Percentiles rank a stretch among this genome's conserved stretches.
phyloP scores from a whole-genome alignment of 2,329 filamentous ascomycete species.

The Talaromyces verruculosus region DNA sequence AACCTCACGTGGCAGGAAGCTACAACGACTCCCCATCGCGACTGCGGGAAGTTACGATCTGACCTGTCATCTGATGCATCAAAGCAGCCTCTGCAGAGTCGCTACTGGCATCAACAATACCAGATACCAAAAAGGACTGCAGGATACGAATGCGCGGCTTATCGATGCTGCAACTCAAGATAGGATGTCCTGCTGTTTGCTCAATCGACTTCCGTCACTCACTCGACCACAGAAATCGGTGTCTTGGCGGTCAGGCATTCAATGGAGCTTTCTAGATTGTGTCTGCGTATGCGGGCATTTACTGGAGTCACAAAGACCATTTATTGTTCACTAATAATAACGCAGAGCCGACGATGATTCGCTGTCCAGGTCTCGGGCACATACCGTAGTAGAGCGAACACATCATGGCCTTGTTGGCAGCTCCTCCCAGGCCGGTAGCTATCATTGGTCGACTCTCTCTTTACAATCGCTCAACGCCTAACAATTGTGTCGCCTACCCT shows the following conservation, averaged over 20 bases:
- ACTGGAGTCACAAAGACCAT: not conserved
- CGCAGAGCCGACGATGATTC: not conserved
- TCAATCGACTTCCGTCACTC: not conserved
- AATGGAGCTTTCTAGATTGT: not conserved
- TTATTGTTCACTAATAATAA: not conserved
- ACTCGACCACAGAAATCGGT: not conserved
- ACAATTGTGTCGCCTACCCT: not conserved
- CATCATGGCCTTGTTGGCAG: slow-evolving; percentile 15
- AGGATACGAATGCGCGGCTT: not conserved
- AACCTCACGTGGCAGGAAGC: not conserved
- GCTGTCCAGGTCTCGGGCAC: not conserved
- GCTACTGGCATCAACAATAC: not conserved
- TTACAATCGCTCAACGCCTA: not conserved
- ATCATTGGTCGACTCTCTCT: not conserved
- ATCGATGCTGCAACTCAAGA: not conserved
- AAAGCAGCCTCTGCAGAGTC: not conserved
- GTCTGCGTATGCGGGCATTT: not conserved
- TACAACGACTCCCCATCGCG: not conserved
- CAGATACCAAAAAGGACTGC: not conserved
- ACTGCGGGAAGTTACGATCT: not conserved
- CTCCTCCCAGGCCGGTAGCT: not conserved
- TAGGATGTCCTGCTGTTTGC: not conserved
- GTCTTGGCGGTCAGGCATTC: not conserved
- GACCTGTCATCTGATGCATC: slow-evolving; percentile 8
- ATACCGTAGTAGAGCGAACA: not conserved